Percentiles rank a stretch among this genome's conserved stretches.
Evolutionary conservation across 768 basidiomycete genomes (phyloP).

Genomic region (Suillus clintonianus): DNA sequence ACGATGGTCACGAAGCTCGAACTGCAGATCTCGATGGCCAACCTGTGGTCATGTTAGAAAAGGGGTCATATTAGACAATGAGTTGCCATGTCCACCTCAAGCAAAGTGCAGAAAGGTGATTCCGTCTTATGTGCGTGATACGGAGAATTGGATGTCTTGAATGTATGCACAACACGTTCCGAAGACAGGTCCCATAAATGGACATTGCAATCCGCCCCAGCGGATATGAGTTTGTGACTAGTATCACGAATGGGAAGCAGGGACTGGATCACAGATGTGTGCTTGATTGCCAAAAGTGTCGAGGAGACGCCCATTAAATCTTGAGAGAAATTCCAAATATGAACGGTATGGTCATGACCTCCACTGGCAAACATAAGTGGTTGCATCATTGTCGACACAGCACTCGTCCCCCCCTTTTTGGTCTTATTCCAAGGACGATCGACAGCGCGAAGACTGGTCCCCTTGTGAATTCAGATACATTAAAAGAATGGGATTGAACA

Average conservation of each 20-base stretch:
- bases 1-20: slow-evolving; percentile 52
- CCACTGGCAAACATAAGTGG: slow-evolving; percentile 48
- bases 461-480: background rate
- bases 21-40: slow-evolving; percentile 51
- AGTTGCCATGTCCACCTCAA: slow-evolving; percentile 40
- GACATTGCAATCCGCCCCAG: slow-evolving; percentile 50
- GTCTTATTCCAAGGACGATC: slow-evolving; percentile 32
- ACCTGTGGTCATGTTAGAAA: slow-evolving; percentile 32
- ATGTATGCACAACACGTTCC: slow-evolving; percentile 41
- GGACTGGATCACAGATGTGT: slow-evolving; percentile 44
- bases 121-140: slow-evolving; percentile 43
- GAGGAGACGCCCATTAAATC: slow-evolving; percentile 34
- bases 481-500: background rate
- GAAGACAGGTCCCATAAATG: slow-evolving; percentile 49
- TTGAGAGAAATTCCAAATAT: slow-evolving; percentile 45
- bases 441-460: slow-evolving; percentile 10
- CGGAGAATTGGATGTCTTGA: slow-evolving; percentile 45
- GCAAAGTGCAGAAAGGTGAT: slow-evolving; percentile 41
- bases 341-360: slow-evolving; percentile 49
- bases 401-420: slow-evolving; percentile 45
- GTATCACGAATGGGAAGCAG: slow-evolving; percentile 45
- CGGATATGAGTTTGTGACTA: slow-evolving; percentile 47
- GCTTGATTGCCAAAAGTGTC: slow-evolving; percentile 39
- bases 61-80: background rate
- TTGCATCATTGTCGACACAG: slow-evolving; percentile 42